A percentile compares a stretch with the other conserved stretches of the same genome.
Conservation (phyloP, 169 alveolate species). For the Plasmodium gaboni region DNA sequence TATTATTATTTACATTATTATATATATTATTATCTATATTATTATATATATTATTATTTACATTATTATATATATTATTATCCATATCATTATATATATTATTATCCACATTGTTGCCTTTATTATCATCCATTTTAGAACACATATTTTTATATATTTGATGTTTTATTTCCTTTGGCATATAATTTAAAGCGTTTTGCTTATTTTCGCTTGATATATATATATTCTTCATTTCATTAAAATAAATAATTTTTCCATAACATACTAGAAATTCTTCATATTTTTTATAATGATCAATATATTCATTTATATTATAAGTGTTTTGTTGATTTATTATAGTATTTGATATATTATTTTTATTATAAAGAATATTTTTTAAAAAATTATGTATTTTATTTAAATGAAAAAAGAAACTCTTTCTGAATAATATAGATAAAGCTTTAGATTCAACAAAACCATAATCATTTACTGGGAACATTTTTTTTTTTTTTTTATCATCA, state of each 20-base stretch:
- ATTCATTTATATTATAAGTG: constrained; percentile 15
- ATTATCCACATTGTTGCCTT: no score
- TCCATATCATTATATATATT: no score
- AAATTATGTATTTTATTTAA: constrained; percentile 52
- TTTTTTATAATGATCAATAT: constrained; percentile 48
- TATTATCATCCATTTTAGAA: no score
- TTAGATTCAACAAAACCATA: constrained; percentile 81
- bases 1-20: no score
- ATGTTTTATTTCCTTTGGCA: constrained; percentile 39
- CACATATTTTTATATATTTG: neutral
- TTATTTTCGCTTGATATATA: constrained; percentile 15
- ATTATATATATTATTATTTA: no score
- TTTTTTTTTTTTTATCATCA: constrained; percentile 80
- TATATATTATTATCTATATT: no score
- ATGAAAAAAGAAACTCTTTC: constrained; percentile 55
- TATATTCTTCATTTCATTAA: constrained; percentile 55
- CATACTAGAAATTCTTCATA: constrained; percentile 73
- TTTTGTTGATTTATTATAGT: neutral
- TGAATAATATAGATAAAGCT: constrained; percentile 74
- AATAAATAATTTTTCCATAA: constrained; percentile 69
- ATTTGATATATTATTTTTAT: neutral
- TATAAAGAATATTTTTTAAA: constrained; percentile 35
- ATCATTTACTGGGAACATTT: constrained; percentile 77
- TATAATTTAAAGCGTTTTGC: constrained; percentile 45
- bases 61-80: no score